Evolutionary conservation across 352 stramenopile species (phyloP), one percentile per base, ranked within the genome.

Genomic region (Phytophthora multivora): DNA sequence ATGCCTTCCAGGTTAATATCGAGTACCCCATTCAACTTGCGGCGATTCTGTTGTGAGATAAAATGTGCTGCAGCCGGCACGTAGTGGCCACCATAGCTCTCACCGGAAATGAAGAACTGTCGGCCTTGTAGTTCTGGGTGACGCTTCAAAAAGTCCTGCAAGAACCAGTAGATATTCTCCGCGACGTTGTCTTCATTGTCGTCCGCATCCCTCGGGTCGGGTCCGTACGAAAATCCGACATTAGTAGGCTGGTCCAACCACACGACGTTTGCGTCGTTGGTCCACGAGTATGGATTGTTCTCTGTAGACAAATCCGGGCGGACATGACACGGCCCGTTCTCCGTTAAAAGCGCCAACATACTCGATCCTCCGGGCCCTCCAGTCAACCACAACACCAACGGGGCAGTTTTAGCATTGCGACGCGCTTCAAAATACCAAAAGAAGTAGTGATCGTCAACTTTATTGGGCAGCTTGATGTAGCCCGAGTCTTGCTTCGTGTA

Each of bases 361-460:
- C 79, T 88, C 7, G 76, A 88, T 43, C 74, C 83, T 21, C 74
- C 81, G 9, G 79, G 79, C 13, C 79, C 79, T n/a, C 81, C 79
- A 16, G 79, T 86, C 47, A 91, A 66, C 79, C 81, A 91, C 3
- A 91, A 51, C 38, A 91, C 66, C 2, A 89, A 61, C 13, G 82
- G 82, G 49, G 84, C 82, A 3, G 47, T 83, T 7, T 35, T 52
- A 2, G 77, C 72, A 23, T 74, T 51, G 26, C 58, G 62, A 28
- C 79, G 73, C 0, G 82, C 86, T 51, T 87, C 75, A 53, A 85
- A 86, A 69, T 79, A 88, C 82, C 82, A 91, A 50, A 86, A 91
- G 55, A 91, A 91, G 66, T 89, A 91, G 35, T 88, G 60, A 53
- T 88, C 80, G 52, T 86, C 78, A 41, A 80, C 63, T 61, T 86